Evolutionary conservation across 768 basidiomycete species (phyloP), one percentile per base, ranked within the genome.

Genomic region (Termitomyces sp.): DNA sequence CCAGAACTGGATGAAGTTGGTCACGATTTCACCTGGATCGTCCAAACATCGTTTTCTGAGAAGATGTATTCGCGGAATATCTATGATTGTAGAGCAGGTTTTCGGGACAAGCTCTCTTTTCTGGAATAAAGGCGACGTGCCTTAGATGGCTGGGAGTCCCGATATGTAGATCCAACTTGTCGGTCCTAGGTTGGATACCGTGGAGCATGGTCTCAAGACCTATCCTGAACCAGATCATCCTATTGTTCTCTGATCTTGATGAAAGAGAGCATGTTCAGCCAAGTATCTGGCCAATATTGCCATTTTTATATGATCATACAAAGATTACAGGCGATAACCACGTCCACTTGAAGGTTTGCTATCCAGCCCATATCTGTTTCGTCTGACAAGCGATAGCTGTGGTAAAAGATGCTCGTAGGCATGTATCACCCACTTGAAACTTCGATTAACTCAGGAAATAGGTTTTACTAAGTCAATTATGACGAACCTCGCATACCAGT

Each of bases 401-500:
- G 75, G 75, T 16, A 75, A 59, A 13, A 74, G 52, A 46, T 71
- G 58, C 14, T 66, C 63, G 48, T 76, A 76, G 4, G 65, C 63
- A 60, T 75, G 72, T 2, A 55, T 56, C 2, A 63, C 68, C 75
- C 75, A 76, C 75, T 76, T 47, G 46, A n/a, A 29, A 52, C 14
- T 22, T 24, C 5, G 12, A 46, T 47, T 43, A 55, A 32, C 46
- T 22, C 1, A 26, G 2, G 39, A 22, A n/a, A 26, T 13, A 13
- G 39, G 20, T 16, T 56, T 29, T 47, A n/a, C n/a, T 31, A 10
- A 27, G 48, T 49, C 16, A 18, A 53, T 55, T 4, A 42, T 51
- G 50, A 60, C 69, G n/a, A 51, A 76, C 75, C 65, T 74, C 72
- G 56, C 74, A 76, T 27, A 61, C 71, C 52, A 74, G 44, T 3